Evolutionary conservation across 352 stramenopile genomes (phyloP), one percentile per base, ranked within the genome.

Genomic region (Blastocystis hominis): DNA sequence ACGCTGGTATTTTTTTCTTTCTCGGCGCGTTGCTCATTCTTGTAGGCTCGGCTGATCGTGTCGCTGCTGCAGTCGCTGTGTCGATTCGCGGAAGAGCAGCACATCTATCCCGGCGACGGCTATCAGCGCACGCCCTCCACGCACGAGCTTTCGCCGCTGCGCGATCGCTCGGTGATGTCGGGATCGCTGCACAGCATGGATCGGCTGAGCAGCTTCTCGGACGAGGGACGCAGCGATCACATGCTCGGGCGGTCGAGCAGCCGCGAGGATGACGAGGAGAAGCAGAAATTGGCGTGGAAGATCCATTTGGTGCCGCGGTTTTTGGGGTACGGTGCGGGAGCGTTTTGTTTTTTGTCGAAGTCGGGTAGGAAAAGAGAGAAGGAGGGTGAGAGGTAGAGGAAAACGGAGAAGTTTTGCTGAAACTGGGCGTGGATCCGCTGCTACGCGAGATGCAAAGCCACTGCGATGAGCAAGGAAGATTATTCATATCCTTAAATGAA

Each of bases 321-420:
- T 34, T 30, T 84, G 50, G 72, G 72, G 6, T 84, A 84, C 34
- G 72, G 72, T 15, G 72, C 72, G 9, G 72, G 72, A 10, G 50
- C 38, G 17, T 66, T 84, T 64, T 46, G 72, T 50, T 40, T 68
- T 68, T 30, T 84, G 50, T 20, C 62, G 17, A 46, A 36, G 40
- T 50, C 66, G 47, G 72, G 72, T 84, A 46, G 20, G 17, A 34
- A 24, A 30, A 30, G 20, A 15, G 53, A 1, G 6, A 15, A 17
- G 9, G 40, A 17, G 72, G 2, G 30, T 84, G 36, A 84, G 10
- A 34, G 4, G n/a, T 63, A 84, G 72, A 84, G 30, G 72, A 69
- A 34, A 84, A 84, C 20, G 66, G 72, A 34, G 34, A 68, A 6
- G 6, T 84, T 38, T 66, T 63, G 5, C 24, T 84, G 3, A 53